Evolutionary conservation across 2,329 filamentous ascomycete genomes (phyloP).

Genomic region (Arthrobotrys pseudoclavata): DNA sequence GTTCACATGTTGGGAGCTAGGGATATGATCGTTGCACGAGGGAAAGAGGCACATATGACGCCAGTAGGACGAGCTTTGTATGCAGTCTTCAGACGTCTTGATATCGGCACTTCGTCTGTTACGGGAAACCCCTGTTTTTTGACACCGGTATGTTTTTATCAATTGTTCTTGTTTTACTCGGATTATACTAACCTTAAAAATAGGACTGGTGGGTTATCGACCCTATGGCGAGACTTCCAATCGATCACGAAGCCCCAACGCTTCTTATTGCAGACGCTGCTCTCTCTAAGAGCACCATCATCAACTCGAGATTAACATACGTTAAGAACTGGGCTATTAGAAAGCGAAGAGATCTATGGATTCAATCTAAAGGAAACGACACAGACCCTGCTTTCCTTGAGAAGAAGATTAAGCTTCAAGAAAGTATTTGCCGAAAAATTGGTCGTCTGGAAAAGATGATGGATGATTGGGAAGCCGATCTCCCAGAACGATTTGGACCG

Average conservation of each 20-base stretch:
- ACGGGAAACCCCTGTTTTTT: constrained; percentile 63
- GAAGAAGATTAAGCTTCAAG: constrained; percentile 61
- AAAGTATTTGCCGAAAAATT: constrained; percentile 60
- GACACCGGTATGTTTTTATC: constrained; percentile 55
- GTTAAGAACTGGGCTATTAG: constrained; percentile 62
- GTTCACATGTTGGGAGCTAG: constrained; percentile 63
- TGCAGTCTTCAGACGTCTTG: constrained; percentile 61
- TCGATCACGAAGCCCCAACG: constrained; percentile 61
- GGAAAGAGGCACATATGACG: constrained; percentile 63
- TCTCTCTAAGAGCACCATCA: constrained; percentile 62
- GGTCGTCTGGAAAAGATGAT: constrained; percentile 61
- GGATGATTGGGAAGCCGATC: constrained; percentile 61
- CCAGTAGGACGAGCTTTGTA: constrained; percentile 62
- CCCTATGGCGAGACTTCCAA: constrained; percentile 62
- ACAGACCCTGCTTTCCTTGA: constrained; percentile 37
- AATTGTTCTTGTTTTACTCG: not conserved
- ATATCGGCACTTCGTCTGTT: constrained; percentile 62
- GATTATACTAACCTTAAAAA: not conserved
- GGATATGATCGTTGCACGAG: constrained; percentile 63
- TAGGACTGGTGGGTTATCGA: constrained; percentile 63
- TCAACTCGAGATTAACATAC: constrained; percentile 62
- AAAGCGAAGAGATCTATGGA: constrained; percentile 61
- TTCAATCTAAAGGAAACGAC: constrained; percentile 51
- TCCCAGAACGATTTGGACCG: constrained; percentile 61
- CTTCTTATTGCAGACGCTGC: constrained; percentile 61